Conservation (phyloP, 495 filamentous ascomycete species). For the Trichodelitschia bisporula region DNA sequence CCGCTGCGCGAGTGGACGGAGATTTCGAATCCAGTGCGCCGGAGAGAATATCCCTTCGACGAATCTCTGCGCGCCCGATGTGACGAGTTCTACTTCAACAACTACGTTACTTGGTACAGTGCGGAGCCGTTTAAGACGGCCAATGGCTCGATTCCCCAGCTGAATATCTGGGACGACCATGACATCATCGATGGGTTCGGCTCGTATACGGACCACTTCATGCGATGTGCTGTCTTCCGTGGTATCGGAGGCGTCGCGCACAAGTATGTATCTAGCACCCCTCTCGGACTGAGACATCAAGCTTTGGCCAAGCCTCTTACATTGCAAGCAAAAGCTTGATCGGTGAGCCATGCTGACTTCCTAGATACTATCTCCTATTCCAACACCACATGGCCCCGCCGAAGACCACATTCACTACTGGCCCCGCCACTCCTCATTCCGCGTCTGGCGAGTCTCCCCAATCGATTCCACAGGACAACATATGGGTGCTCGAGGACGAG, state of each 20-base stretch:
- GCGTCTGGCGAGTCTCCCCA: conserved; percentile 28
- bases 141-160: conserved; percentile 69
- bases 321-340: too few species aligned
- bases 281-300: too few species aligned
- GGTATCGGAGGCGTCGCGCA: conserved; percentile 55
- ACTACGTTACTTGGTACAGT: conserved; percentile 73
- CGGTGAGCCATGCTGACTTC: too few species aligned
- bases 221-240: conserved; percentile 74
- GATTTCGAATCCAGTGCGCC: conserved; percentile 60
- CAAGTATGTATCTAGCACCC: conserved; percentile 7
- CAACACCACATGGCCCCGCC: conserved; percentile 79
- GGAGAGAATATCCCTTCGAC: conserved; percentile 50
- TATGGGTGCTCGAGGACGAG: conserved; percentile 36
- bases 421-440: conserved; percentile 23
- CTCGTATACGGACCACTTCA: conserved; percentile 79
- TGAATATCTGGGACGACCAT: conserved; percentile 94
- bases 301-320: too few species aligned
- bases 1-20: conserved; percentile 60
- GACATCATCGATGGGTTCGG: conserved; percentile 66
- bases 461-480: conserved; percentile 38
- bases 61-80: conserved; percentile 48
- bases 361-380: conserved; percentile 85
- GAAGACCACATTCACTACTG: conserved; percentile 57
- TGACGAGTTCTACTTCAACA: conserved; percentile 74
- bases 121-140: conserved; percentile 60